phyloP scores from a whole-genome alignment of 306 rosid species.

The Castanospermum australe region DNA sequence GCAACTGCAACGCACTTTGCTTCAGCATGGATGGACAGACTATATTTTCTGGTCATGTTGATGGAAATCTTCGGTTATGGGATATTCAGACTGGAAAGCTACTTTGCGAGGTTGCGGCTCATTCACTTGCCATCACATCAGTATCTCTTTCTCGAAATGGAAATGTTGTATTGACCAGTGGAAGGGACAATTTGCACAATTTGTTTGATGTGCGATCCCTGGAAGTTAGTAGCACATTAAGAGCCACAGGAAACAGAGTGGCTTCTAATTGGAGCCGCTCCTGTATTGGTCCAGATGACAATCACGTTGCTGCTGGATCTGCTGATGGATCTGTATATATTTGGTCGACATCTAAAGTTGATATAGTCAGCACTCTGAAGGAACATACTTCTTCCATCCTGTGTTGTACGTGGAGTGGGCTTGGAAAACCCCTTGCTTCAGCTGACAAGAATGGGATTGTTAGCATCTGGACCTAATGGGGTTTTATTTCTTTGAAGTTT shows the following conservation, averaged over 20 bases:
- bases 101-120: constrained; percentile 91
- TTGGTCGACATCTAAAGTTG: constrained; percentile 77
- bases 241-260: constrained; percentile 75
- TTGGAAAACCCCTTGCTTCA: constrained; percentile 83
- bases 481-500: constrained; percentile 14
- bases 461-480: constrained; percentile 67
- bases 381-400: constrained; percentile 83
- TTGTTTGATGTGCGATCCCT: constrained; percentile 80
- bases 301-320: constrained; percentile 91
- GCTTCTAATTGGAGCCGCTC: constrained; percentile 98
- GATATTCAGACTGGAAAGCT: constrained; percentile 79
- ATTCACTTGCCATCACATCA: constrained; percentile 82
- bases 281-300: constrained; percentile 93
- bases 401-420: constrained; percentile 89
- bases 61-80: constrained; percentile 96
- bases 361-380: constrained; percentile 76
- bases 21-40: constrained; percentile 91
- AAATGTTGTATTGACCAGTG: constrained; percentile 76
- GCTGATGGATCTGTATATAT: constrained; percentile 82
- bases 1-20: constrained; percentile 86
- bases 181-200: constrained; percentile 92
- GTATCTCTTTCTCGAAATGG: constrained; percentile 85
- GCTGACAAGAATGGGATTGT: constrained; percentile 88
- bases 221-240: constrained; percentile 83
- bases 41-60: constrained; percentile 88